Conservation (phyloP, 129 eudicot genomes). For the Scalesia atractyloides region DNA sequence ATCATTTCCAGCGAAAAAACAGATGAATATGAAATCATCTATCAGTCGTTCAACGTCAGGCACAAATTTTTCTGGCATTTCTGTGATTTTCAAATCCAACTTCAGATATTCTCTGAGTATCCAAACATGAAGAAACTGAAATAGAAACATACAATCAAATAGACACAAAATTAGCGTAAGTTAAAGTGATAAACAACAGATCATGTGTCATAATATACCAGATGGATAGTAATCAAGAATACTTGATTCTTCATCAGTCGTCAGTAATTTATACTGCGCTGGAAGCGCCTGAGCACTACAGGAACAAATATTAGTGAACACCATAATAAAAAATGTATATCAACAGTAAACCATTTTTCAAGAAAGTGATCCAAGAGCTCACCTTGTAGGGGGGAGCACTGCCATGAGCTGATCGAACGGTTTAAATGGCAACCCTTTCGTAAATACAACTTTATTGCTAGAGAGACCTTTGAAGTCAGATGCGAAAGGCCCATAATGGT, state of each 20-base stretch:
- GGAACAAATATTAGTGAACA: not conserved
- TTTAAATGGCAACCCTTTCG: constrained; percentile 50
- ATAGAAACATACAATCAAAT: not conserved
- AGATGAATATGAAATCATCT: constrained; percentile 63
- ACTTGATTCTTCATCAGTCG: constrained; percentile 44
- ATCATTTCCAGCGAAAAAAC: constrained; percentile 71
- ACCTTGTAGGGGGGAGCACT: constrained; percentile 71
- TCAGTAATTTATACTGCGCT: constrained; percentile 36
- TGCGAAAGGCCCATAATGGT: constrained; percentile 65
- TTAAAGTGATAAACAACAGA: not conserved
- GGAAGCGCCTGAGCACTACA: constrained; percentile 73
- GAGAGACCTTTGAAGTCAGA: constrained; percentile 67
- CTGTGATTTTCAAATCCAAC: constrained; percentile 31
- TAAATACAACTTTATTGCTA: constrained; percentile 38
- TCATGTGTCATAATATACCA: constrained; percentile 25
- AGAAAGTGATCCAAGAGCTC: constrained; percentile 1
- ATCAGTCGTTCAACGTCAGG: constrained; percentile 47
- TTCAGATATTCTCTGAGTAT: constrained; percentile 58
- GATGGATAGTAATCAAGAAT: constrained; percentile 49
- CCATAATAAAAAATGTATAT: not conserved
- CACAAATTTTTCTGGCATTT: constrained; percentile 39
- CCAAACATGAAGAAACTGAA: constrained; percentile 68
- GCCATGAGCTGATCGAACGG: constrained; percentile 79
- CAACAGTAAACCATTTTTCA: not conserved
- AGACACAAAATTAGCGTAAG: not conserved